A percentile compares a stretch with the other conserved stretches of the same genome.
phyloP scores from a whole-genome alignment of 2,329 filamentous ascomycete genomes.

The Fusarium bulbicola region DNA sequence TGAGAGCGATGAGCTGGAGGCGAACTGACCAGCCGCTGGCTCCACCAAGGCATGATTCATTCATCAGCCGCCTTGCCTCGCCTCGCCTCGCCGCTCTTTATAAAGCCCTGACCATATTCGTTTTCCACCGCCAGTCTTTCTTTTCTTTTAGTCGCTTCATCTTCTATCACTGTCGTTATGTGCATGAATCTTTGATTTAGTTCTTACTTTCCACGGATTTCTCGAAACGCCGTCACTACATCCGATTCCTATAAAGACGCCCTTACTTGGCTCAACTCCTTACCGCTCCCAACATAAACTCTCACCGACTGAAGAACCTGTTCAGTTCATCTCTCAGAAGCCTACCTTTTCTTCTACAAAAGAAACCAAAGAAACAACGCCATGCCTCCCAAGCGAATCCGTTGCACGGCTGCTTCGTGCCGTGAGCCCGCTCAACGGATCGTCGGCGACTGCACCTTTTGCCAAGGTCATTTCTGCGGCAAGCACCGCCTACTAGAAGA shows the following conservation, averaged over 20 bases:
- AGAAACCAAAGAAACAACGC: slow-evolving; percentile 33
- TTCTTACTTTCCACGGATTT: slow-evolving; percentile 24
- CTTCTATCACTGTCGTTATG: slow-evolving; percentile 29
- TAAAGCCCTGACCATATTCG: slow-evolving; percentile 35
- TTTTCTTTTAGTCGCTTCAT: slow-evolving; percentile 17
- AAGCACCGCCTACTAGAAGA: slow-evolving; percentile 94
- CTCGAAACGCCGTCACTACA: slow-evolving; percentile 26
- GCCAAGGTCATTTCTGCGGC: slow-evolving; percentile 91
- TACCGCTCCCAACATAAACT: slow-evolving; percentile 15
- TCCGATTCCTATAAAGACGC: not conserved
- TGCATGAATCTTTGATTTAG: slow-evolving; percentile 25
- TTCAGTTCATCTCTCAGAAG: not conserved
- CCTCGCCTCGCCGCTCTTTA: slow-evolving; percentile 32
- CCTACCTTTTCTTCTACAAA: not conserved
- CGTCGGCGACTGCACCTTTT: slow-evolving; percentile 96
- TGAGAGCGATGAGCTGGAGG: slow-evolving; percentile 37
- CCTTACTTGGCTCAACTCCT: slow-evolving; percentile 3
- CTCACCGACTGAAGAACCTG: slow-evolving; percentile 26
- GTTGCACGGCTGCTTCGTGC: slow-evolving; percentile 91
- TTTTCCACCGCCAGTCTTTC: not conserved
- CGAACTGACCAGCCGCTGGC: slow-evolving; percentile 39
- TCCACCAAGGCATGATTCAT: slow-evolving; percentile 45
- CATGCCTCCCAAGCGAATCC: slow-evolving; percentile 79
- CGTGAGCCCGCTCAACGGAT: slow-evolving; percentile 88
- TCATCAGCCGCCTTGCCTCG: slow-evolving; percentile 42